phyloP scores from a whole-genome alignment of 306 rosid species.

The Sindora glabra region DNA sequence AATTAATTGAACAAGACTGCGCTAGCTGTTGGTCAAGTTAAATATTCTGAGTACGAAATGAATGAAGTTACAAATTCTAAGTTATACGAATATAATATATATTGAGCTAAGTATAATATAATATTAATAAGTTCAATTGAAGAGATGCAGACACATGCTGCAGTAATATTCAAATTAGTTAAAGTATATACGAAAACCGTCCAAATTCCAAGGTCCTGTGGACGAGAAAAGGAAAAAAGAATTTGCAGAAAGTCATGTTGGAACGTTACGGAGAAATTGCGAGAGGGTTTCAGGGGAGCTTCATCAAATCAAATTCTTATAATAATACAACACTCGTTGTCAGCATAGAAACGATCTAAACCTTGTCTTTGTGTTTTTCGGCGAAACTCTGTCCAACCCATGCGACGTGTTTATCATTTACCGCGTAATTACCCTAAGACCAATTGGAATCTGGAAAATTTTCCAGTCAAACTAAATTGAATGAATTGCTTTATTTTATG shows the following conservation, averaged over 20 bases:
- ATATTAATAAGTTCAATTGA: too few species aligned
- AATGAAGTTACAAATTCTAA: too few species aligned
- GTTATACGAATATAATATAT: too few species aligned
- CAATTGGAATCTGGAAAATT: neutral
- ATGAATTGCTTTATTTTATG: too few species aligned
- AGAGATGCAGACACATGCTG: too few species aligned
- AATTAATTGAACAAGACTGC: too few species aligned
- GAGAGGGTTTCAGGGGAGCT: conserved; percentile 1
- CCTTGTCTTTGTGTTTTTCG: neutral
- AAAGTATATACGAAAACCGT: neutral
- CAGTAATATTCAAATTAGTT: neutral
- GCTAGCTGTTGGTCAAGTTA: too few species aligned
- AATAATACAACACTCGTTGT: neutral
- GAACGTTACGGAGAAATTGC: conserved; percentile 14
- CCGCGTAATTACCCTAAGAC: neutral
- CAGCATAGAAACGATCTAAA: neutral
- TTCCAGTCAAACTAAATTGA: neutral
- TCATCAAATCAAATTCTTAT: neutral
- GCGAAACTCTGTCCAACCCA: neutral
- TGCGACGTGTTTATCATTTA: neutral
- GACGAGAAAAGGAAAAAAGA: neutral
- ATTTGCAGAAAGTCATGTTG: neutral
- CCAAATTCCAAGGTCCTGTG: neutral
- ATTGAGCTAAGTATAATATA: too few species aligned
- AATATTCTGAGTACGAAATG: too few species aligned